These are phyloP conservation scores for Lasiodiplodia hormozganensis DNA, from an alignment of 2,329 filamentous ascomycete species.

Conservation along the genomic window DNA sequence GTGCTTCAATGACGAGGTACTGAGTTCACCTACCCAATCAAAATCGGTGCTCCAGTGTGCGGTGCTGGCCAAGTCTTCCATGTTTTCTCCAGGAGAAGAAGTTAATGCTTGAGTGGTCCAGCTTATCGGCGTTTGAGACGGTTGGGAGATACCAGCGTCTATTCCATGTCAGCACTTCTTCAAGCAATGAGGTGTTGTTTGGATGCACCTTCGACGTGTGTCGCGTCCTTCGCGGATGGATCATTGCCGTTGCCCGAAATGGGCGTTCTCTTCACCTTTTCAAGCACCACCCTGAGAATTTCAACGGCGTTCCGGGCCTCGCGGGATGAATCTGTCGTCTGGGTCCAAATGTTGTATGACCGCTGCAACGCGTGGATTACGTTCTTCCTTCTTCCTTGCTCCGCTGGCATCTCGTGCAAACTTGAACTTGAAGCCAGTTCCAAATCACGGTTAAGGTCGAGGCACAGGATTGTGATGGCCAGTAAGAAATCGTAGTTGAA, in stretches of 20 bases:
- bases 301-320: neutral
- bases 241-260: too few species aligned
- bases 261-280: neutral
- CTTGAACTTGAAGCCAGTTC: neutral
- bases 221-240: neutral
- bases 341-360: constrained; percentile 3
- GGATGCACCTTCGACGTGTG: too few species aligned
- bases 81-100: too few species aligned
- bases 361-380: neutral
- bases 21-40: neutral
- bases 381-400: neutral
- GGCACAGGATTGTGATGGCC: constrained; percentile 56
- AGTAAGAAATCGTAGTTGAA: constrained; percentile 56
- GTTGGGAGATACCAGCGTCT: too few species aligned
- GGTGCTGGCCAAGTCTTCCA: too few species aligned
- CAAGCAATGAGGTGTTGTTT: too few species aligned
- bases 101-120: too few species aligned
- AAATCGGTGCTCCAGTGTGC: neutral
- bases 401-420: neutral
- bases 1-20: neutral
- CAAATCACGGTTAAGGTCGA: constrained; percentile 46
- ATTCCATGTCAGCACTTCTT: too few species aligned
- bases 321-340: neutral
- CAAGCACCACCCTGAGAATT: neutral
- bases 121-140: too few species aligned